phyloP scores from a whole-genome alignment of 2,329 filamentous ascomycete species.

The Cercospora nicotianae region DNA sequence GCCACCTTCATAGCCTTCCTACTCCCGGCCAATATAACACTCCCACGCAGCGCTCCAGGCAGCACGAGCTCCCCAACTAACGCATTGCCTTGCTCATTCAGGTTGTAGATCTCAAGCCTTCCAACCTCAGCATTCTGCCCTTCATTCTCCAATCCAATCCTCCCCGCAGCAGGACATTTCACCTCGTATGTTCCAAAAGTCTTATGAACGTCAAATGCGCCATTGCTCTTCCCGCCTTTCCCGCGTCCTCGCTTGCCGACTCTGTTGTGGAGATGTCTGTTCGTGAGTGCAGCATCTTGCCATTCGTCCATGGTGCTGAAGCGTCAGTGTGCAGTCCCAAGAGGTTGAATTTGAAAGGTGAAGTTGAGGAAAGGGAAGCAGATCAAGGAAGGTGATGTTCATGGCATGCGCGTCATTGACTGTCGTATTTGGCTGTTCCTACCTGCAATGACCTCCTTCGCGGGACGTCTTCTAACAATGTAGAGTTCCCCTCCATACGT shows the following conservation, averaged over 20 bases:
- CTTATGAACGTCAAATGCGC: slow-evolving; percentile 9
- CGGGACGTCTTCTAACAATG: neutral
- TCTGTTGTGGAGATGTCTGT: slow-evolving; percentile 13
- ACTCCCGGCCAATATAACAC: slow-evolving; percentile 9
- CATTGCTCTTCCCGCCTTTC: slow-evolving; percentile 8
- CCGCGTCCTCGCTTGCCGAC: neutral
- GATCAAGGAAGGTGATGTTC: neutral
- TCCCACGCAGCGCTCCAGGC: neutral
- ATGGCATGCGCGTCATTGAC: neutral
- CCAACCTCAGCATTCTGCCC: neutral
- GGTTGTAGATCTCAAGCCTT: slow-evolving; percentile 10
- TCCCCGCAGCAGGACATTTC: slow-evolving; percentile 7
- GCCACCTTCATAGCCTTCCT: slow-evolving; percentile 13
- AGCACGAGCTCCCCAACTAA: slow-evolving; percentile 9
- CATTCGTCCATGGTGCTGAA: slow-evolving; percentile 12
- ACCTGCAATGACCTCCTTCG: neutral
- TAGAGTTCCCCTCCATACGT: too few relatives aligned
- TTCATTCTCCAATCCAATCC: neutral
- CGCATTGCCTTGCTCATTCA: slow-evolving; percentile 10
- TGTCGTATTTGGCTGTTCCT: neutral
- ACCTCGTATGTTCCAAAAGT: slow-evolving; percentile 11
- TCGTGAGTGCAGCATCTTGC: slow-evolving; percentile 11
- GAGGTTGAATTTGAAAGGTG: neutral
- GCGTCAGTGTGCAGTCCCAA: neutral
- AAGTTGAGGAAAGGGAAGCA: neutral